These are phyloP conservation scores for Pseudocercospora pini-densiflorae DNA, from an alignment of 2,329 filamentous ascomycete genomes.

Conservation along the genomic window DNA sequence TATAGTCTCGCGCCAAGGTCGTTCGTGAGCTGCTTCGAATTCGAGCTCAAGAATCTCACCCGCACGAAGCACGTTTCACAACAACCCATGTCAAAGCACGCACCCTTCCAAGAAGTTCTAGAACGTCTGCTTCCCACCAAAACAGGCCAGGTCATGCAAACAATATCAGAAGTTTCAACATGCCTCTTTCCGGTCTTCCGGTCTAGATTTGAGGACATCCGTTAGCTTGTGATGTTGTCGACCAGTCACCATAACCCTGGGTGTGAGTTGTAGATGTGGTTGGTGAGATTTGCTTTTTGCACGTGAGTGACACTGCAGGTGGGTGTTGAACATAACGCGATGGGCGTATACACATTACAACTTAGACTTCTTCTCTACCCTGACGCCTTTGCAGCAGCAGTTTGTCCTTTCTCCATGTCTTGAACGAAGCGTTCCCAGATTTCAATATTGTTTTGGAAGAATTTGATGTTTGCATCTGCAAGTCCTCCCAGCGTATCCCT, in stretches of 20 bases:
- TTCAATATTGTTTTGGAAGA: constrained; percentile 78
- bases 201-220: constrained; percentile 44
- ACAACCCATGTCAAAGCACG: background rate
- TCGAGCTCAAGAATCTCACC: background rate
- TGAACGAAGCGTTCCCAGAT: constrained; percentile 90
- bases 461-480: constrained; percentile 82
- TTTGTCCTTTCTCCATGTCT: constrained; percentile 63
- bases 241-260: constrained; percentile 38
- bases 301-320: background rate
- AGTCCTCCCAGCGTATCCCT: constrained; percentile 81
- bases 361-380: constrained; percentile 4
- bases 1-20: no score
- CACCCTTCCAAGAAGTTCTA: background rate
- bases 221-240: constrained; percentile 23
- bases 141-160: background rate
- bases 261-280: background rate
- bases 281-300: background rate
- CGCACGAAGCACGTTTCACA: background rate
- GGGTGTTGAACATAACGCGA: background rate
- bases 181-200: constrained; percentile 44
- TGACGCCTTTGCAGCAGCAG: constrained; percentile 15
- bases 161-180: constrained; percentile 10
- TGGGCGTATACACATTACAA: background rate
- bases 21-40: no score
- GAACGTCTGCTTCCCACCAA: background rate